Evolutionary conservation across 169 alveolate species (phyloP).

Genomic region (Amoebophrya sp.): DNA sequence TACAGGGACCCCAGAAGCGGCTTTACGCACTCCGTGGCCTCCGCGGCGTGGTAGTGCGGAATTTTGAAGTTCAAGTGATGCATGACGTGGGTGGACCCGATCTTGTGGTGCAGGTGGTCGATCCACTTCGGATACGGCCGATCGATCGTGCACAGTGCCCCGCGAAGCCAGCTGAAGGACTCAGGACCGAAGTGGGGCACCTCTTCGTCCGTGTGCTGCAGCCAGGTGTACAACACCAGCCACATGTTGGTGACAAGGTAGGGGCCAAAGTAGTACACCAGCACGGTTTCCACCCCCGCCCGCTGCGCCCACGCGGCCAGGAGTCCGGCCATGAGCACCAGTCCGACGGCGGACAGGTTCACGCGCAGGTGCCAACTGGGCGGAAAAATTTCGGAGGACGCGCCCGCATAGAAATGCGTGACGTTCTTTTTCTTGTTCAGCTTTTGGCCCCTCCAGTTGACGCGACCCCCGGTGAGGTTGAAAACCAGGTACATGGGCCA

Average conservation of each 20-base stretch:
- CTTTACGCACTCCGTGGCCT: constrained; percentile 51
- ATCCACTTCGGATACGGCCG: constrained; percentile 50
- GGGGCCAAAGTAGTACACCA: constrained; percentile 47
- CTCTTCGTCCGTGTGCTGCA: constrained; percentile 53
- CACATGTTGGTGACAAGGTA: constrained; percentile 50
- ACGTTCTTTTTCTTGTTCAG: constrained; percentile 42
- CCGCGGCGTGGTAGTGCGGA: constrained; percentile 54
- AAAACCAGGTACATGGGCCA: constrained; percentile 51
- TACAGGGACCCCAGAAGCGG: constrained; percentile 48
- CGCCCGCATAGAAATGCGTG: constrained; percentile 50
- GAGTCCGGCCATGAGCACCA: constrained; percentile 28
- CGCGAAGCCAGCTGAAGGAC: constrained; percentile 54
- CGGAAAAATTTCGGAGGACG: constrained; percentile 48
- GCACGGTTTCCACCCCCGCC: constrained; percentile 29
- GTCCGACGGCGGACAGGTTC: constrained; percentile 45
- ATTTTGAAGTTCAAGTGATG: constrained; percentile 52
- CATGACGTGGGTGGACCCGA: constrained; percentile 57
- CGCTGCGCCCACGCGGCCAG: constrained; percentile 44
- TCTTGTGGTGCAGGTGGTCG: constrained; percentile 51
- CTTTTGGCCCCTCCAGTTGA: constrained; percentile 25
- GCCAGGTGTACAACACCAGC: constrained; percentile 52
- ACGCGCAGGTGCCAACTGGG: constrained; percentile 47
- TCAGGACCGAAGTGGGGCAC: constrained; percentile 55
- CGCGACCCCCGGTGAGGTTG: constrained; percentile 56
- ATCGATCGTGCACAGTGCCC: constrained; percentile 54